Evolutionary conservation across 306 rosid genomes (phyloP).

Genomic region (Ziziphus jujuba): DNA sequence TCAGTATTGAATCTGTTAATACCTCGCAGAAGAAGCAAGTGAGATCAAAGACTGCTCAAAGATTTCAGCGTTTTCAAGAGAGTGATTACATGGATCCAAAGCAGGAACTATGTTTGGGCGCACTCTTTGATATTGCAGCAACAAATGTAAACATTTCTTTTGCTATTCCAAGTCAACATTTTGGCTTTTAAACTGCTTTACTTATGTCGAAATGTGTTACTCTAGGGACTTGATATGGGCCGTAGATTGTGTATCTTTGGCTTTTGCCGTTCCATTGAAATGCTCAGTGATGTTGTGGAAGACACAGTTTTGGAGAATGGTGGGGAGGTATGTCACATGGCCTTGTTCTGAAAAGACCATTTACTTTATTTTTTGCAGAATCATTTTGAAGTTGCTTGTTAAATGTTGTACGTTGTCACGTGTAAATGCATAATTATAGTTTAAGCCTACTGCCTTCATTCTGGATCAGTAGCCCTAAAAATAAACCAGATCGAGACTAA

Average conservation of each 20-base stretch:
- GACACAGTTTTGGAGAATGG: conserved; percentile 93
- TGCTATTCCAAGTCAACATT: background rate
- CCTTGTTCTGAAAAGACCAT: conserved; percentile 1
- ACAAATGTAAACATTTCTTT: conserved; percentile 63
- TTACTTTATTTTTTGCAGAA: too few species aligned
- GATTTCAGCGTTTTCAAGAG: conserved; percentile 75
- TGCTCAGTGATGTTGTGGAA: conserved; percentile 96
- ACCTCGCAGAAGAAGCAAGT: conserved; percentile 72
- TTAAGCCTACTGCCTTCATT: background rate
- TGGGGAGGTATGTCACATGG: conserved; percentile 71
- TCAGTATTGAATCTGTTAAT: conserved; percentile 18
- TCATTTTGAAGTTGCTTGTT: too few species aligned
- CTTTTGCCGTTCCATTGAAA: conserved; percentile 94
- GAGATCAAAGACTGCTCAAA: conserved; percentile 51
- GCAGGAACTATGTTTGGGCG: conserved; percentile 88
- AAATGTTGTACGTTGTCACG: too few species aligned
- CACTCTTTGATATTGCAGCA: conserved; percentile 93
- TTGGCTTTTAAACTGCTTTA: background rate
- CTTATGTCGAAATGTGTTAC: conserved; percentile 20
- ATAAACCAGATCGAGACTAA: background rate
- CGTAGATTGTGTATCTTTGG: conserved; percentile 90
- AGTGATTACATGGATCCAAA: conserved; percentile 88
- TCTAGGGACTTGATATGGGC: conserved; percentile 90
- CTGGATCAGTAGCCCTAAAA: background rate
- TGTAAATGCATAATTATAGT: too few species aligned